Base-by-base conservation (phyloP, 2,329 filamentous ascomycete genomes). In the Pseudogymnoascus sp. region DNA sequence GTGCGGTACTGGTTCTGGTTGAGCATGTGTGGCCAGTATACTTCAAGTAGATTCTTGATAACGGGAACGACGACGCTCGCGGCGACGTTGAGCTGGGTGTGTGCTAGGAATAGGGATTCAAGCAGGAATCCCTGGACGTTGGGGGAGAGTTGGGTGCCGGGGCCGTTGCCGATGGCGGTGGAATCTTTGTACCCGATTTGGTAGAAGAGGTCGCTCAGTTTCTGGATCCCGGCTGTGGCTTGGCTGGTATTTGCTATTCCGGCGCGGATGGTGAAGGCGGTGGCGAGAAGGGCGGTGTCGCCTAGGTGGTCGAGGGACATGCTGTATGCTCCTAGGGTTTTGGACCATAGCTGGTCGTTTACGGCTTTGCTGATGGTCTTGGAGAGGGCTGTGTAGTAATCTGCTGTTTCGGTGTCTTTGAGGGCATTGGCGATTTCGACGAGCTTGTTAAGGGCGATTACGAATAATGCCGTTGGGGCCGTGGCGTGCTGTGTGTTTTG, bases 51-150 rank as follows among this genome's bases (percentile, higher is more conserved):
- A 21, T 72, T 47, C n/a, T 63, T 40, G 28, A 56, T 56, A 1
- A 56, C 50, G 1, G 50, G 50, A 2, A 56, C 50, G 10, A 56
- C 50, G 28, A 56, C 50, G 28, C 50, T 56, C 0, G 63, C 56
- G n/a, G 62, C 67, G 2, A 67, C 70, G 0, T 69, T 64, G 2
- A 68, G 66, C 4, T 67, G 71, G 12, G 66, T 68, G 59, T 69
- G 70, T 0, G 70, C 69, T 23, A 67, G 61, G 59, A 76, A 71
- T 0, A 79, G 67, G 0, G 76, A 73, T 42, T 74, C 68, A 4
- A 80, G 72, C 1, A 80, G 69, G 65, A 79, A 79, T 1, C 77
- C 76, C 11, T 73, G 76, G 23, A 77, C 80, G 66, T 80, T 80
- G 10, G 80, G 78, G 2, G 77, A 79, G 35, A 79, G 75, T 1